Conservation (phyloP, 2,329 filamentous ascomycete genomes). For the Arthrobotrys pseudoclavata region DNA sequence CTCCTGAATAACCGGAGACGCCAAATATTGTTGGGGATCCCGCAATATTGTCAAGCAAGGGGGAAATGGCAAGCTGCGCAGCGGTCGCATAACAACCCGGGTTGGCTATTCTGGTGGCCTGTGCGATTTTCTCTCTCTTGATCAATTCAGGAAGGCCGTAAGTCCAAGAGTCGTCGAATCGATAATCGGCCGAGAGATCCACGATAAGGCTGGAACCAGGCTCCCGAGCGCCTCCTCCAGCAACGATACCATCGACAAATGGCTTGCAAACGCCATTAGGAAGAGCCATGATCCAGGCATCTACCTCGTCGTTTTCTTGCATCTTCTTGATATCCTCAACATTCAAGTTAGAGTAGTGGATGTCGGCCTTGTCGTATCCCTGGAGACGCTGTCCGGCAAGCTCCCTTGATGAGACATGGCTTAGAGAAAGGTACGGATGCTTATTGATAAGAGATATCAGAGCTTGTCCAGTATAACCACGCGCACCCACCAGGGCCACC, state of each 20-base stretch:
- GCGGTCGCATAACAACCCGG: conserved; percentile 96
- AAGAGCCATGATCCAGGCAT: conserved; percentile 98
- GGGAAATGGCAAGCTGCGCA: conserved; percentile 88
- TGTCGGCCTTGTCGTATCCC: conserved; percentile 86
- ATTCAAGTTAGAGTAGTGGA: conserved; percentile 90
- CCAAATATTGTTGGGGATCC: conserved; percentile 88
- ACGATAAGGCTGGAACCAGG: conserved; percentile 81
- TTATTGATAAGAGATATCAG: conserved; percentile 87
- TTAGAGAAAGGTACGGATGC: conserved; percentile 90
- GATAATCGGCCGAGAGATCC: conserved; percentile 96
- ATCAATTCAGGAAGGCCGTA: conserved; percentile 92
- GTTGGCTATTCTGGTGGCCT: conserved; percentile 86
- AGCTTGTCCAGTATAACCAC: conserved; percentile 93
- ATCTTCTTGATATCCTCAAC: conserved; percentile 88
- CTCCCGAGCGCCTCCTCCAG: conserved; percentile 67
- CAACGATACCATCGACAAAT: conserved; percentile 88
- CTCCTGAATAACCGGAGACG: conserved; percentile 93
- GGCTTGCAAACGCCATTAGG: conserved; percentile 96
- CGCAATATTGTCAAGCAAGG: conserved; percentile 81
- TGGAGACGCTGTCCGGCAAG: conserved; percentile 86
- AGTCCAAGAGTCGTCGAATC: conserved; percentile 86
- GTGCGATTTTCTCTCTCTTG: conserved; percentile 80
- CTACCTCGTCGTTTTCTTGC: conserved; percentile 85
- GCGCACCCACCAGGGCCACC: conserved; percentile 88
- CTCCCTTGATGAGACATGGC: conserved; percentile 93